These are phyloP conservation scores for Pseudogymnoascus sp. DNA, from an alignment of 2,329 filamentous ascomycete genomes.

Conservation along the genomic window DNA sequence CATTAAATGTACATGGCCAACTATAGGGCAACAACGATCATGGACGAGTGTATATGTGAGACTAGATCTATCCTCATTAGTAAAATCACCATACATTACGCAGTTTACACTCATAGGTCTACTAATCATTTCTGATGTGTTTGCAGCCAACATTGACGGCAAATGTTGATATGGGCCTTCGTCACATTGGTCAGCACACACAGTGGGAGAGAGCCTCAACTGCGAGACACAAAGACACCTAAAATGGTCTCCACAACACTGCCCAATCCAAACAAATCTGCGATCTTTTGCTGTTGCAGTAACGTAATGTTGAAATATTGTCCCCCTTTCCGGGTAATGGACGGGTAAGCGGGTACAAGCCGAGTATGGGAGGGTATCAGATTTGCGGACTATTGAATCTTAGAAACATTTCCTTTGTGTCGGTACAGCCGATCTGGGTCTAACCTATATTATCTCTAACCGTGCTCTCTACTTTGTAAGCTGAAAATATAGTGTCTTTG, in stretches of 20 bases:
- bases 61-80: too few relatives aligned
- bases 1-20: neutral
- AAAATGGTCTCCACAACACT: neutral
- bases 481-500: neutral
- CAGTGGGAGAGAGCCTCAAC: neutral
- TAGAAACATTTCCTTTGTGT: neutral
- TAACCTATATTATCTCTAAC: neutral
- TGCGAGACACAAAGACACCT: neutral
- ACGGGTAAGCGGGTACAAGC: neutral
- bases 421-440: neutral
- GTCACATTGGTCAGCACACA: neutral
- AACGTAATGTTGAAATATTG: too few relatives aligned
- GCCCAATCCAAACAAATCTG: neutral
- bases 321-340: neutral
- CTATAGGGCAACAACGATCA: neutral
- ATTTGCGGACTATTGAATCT: neutral
- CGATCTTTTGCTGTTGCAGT: neutral
- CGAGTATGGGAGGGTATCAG: neutral
- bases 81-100: too few relatives aligned
- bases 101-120: neutral
- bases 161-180: neutral
- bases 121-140: neutral
- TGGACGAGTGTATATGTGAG: neutral
- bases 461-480: neutral
- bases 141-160: neutral